Evolutionary conservation across 257 asterid species (phyloP), one percentile per base, ranked within the genome.

Genomic region (Solanum raphanifolium): DNA sequence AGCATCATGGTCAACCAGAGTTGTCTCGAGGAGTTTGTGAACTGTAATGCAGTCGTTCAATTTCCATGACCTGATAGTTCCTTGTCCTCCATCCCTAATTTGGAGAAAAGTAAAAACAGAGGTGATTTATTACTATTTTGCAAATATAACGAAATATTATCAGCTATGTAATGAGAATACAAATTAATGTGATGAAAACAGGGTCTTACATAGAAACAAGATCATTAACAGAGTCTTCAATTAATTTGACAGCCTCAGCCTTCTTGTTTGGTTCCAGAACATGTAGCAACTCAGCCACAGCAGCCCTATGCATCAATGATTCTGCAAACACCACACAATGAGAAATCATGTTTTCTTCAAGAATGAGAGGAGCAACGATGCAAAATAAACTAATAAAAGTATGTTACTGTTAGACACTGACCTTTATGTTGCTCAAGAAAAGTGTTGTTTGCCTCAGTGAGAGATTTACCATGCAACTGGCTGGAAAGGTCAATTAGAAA

Each of bases 281-380:
- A 92, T 90, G 90, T 39, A 93, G 88, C 98, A 95, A 93, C 94
- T 97, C 99, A 29, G 99, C 98, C 62, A 86, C 98, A 86, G 98
- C 98, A 78, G 98, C 96, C 89, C 98, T 95, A 89, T 95, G 98
- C 90, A 89, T 90, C 93, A 95, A 88, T 11, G 98, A 94, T 90
- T 93, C 99, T 97, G 94, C 86, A 90, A 89, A 86, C 84, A 84
- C 75, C 79, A 83, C 86, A 75, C 16, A 72, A 79, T 35, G 86
- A 34, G 52, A 79, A 58, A 71, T 74, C 7, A 85, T 73, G 62
- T 73, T 34, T 31, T 27, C 43, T 48, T 13, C 69, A 10, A 82
- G 86, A 48, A 29, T 52, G 86, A 82, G 41, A 29, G 39, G 55
- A 71, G 60, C 74, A 48, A 34, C 4, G 29, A 48, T 15, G 71